Evolutionary conservation across 108 stramenopile species (phyloP).

Genomic region (Nitzschia inconspicua): DNA sequence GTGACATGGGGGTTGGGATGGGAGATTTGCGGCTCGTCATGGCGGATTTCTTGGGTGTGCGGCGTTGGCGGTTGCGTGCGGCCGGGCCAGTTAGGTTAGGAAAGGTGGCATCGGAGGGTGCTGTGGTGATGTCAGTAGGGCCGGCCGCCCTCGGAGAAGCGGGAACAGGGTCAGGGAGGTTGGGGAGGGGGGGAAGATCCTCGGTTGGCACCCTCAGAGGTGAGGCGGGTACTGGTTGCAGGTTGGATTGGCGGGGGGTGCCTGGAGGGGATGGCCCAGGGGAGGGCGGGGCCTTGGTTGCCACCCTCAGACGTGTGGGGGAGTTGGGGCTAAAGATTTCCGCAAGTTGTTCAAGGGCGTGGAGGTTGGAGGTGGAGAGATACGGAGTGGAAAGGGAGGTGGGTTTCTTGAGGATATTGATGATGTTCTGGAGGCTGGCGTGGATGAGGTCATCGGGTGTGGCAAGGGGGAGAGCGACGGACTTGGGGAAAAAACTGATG

Average conservation of each 20-base stretch:
- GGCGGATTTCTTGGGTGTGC: too few relatives aligned
- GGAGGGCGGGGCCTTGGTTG: too few relatives aligned
- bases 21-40: too few relatives aligned
- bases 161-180: too few relatives aligned
- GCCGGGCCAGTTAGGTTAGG: background rate
- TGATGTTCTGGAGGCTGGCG: background rate
- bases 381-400: background rate
- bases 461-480: conserved; percentile 7
- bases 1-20: background rate
- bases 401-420: background rate
- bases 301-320: background rate
- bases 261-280: background rate
- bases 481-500: conserved; percentile 30
- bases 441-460: conserved; percentile 1
- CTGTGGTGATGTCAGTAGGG: too few relatives aligned
- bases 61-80: background rate
- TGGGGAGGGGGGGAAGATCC: too few relatives aligned
- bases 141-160: background rate
- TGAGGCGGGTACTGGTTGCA: background rate
- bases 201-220: conserved; percentile 9
- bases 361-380: background rate
- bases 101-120: too few relatives aligned
- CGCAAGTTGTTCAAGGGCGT: too few relatives aligned
- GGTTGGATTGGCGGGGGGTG: background rate
- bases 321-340: background rate